Base-by-base conservation (phyloP, 768 basidiomycete genomes). In the Gelatoporia subvermispora region DNA sequence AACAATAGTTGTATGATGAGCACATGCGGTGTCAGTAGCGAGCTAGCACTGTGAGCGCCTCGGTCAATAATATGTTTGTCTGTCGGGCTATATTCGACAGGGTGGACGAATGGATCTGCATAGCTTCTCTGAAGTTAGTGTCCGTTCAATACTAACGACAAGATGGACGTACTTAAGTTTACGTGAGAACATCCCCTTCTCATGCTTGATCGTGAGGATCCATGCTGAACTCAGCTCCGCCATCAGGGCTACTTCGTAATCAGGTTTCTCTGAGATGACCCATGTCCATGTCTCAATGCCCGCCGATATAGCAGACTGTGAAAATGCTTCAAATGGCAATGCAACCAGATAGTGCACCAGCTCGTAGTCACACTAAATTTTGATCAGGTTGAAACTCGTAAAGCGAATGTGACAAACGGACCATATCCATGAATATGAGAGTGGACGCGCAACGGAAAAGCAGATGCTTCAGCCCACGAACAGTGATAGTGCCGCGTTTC, bases 211-310 rank as follows among this genome's bases (percentile, higher is more conserved):
- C 4, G 88, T 88, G 47, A 79, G 76, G 41, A 85, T 76, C 96
- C 96, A 99, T 2, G 88, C 88, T 2, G 88, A 79, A 40, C 90
- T 70, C 43, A 98, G 79, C 59, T 97, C 93, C 4, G 81, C 72
- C 76, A 97, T 86, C 17, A 97, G 66, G 2, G 84, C 81, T 41
- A 93, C 79, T 65, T 97, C 94, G 10, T 87, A 72, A 41, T 78
- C 77, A 0, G 89, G 84, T 50, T 89, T 81, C 62, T 95, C 88
- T 13, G 88, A 82, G 45, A 96, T 86, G 0, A 96, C 77, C 94
- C 94, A 97, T 3, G 88, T 92, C 96, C 96, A 98, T 9, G 87
- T 85, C 61, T 98, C 93, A 37, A 93, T 84, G 0, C 91, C 94
- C 2, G 89, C 81, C 15, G 89, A 78, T 48, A 97, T 81, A 1